Conservation (phyloP, 164 flowering plant genomes). For the Protea cynaroides region DNA sequence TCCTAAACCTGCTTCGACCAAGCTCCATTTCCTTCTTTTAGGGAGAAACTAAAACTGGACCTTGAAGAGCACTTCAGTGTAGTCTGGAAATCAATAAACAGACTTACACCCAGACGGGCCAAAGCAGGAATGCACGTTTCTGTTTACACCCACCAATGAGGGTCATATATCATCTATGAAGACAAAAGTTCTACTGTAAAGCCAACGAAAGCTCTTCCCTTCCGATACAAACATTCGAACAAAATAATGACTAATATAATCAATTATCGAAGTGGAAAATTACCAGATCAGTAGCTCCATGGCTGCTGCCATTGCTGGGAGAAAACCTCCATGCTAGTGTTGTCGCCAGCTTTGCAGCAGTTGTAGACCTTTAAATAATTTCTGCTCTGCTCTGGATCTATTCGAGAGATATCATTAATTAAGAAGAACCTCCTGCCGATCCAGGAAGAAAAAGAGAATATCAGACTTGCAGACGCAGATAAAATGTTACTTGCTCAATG, state of each 20-base stretch:
- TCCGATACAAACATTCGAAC: neutral
- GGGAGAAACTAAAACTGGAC: too few species aligned
- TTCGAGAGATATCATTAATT: slow-evolving; percentile 11
- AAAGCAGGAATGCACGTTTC: neutral
- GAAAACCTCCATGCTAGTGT: slow-evolving; percentile 59
- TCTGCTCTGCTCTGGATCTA: slow-evolving; percentile 34
- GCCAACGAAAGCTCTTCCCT: neutral
- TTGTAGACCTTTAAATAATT: slow-evolving; percentile 21
- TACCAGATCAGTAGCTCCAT: slow-evolving; percentile 59
- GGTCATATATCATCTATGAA: neutral
- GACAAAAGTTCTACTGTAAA: too few species aligned
- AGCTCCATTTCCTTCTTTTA: too few species aligned
- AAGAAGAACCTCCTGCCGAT: slow-evolving; percentile 29
- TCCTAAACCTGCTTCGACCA: too few species aligned
- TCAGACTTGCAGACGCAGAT: slow-evolving; percentile 5
- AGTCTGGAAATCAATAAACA: too few species aligned
- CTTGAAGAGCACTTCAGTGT: too few species aligned
- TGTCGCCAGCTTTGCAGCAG: slow-evolving; percentile 61
- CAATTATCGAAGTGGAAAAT: neutral
- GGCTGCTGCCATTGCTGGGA: slow-evolving; percentile 58
- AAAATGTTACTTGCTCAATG: neutral
- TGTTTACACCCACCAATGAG: neutral
- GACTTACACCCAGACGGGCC: too few species aligned
- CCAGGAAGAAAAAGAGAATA: neutral
- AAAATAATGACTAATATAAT: neutral